Percentiles rank a stretch among this genome's conserved stretches.
phyloP scores from a whole-genome alignment of 768 basidiomycete species.

The Tubosaeta sp. region DNA sequence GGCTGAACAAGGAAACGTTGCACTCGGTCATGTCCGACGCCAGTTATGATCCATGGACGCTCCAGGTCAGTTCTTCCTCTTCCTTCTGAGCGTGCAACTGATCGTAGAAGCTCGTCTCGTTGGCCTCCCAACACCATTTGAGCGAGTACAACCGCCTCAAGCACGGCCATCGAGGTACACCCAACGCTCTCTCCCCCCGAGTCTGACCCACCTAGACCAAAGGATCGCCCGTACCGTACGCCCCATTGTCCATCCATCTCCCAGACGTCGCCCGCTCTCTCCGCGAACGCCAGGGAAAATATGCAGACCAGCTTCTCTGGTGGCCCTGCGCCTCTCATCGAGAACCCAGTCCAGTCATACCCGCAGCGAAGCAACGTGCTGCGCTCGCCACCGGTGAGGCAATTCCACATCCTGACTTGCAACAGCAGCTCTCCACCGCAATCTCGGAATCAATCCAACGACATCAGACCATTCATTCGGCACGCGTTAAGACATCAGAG shows the following conservation, averaged over 20 bases:
- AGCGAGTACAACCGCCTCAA: constrained; percentile 71
- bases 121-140: constrained; percentile 72
- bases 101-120: constrained; percentile 39
- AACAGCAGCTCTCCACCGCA: constrained; percentile 50
- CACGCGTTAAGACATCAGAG: constrained; percentile 61
- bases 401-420: constrained; percentile 30
- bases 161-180: constrained; percentile 46
- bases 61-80: constrained; percentile 13
- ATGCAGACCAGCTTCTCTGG: constrained; percentile 41
- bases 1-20: background rate
- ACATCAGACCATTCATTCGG: background rate
- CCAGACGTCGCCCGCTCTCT: constrained; percentile 56
- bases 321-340: constrained; percentile 36
- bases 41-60: constrained; percentile 16
- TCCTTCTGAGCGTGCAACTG: background rate
- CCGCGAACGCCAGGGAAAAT: constrained; percentile 45
- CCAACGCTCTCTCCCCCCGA: background rate
- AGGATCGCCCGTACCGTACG: constrained; percentile 58
- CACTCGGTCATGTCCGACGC: constrained; percentile 8
- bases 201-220: background rate
- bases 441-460: constrained; percentile 41
- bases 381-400: constrained; percentile 17
- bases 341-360: constrained; percentile 13
- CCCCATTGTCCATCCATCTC: constrained; percentile 58
- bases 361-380: constrained; percentile 20